These are phyloP conservation scores for Trichoderma breve DNA, from an alignment of 2,329 filamentous ascomycete species.

Conservation along the genomic window DNA sequence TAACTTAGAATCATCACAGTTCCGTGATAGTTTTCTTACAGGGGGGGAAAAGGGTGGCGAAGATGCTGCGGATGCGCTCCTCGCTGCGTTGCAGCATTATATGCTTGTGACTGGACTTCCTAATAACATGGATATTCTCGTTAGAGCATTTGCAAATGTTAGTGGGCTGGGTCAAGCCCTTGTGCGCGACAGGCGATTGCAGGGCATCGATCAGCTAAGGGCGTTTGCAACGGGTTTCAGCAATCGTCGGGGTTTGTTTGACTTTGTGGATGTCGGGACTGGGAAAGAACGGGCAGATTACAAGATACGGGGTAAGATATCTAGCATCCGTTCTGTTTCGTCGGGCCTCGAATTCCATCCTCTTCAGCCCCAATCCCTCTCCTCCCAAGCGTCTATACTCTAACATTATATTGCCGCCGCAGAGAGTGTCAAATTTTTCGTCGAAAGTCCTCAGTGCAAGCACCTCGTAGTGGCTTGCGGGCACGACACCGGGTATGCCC, in stretches of 20 bases:
- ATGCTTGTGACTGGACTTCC: neutral
- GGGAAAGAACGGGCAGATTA: neutral
- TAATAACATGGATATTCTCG: neutral
- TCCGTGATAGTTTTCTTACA: neutral
- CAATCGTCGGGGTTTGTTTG: neutral
- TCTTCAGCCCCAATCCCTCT: too few species aligned
- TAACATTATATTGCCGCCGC: neutral
- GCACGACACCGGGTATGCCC: slow-evolving; percentile 10
- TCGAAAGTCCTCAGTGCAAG: slow-evolving; percentile 4
- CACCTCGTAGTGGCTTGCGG: slow-evolving; percentile 12
- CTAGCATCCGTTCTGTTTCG: neutral
- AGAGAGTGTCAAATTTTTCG: slow-evolving; percentile 10
- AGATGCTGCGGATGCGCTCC: neutral
- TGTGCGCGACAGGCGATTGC: neutral
- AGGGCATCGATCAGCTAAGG: neutral
- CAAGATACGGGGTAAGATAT: neutral
- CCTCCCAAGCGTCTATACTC: neutral
- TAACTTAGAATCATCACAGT: neutral
- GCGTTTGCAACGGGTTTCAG: neutral
- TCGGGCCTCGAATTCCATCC: neutral
- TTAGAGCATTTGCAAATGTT: neutral
- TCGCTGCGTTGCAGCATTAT: neutral
- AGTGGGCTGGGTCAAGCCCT: neutral
- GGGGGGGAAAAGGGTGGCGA: neutral
- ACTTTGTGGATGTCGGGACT: neutral